These are phyloP conservation scores for Malania oleifera DNA, from an alignment of 164 flowering plant genomes.

Conservation along the genomic window DNA sequence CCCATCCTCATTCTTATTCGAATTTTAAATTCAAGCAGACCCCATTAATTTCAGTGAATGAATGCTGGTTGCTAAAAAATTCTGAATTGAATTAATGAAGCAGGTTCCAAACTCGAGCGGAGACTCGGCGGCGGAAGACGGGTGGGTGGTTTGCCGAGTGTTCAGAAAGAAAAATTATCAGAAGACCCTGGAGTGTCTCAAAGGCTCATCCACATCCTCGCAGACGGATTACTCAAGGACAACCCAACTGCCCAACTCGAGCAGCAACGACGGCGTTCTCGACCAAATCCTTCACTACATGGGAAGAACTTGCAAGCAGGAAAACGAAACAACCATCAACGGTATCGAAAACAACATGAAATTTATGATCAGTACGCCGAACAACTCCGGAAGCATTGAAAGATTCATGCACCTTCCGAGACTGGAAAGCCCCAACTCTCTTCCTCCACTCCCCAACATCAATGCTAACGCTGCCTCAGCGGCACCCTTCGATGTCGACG, in stretches of 20 bases:
- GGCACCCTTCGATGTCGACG: constrained; percentile 21
- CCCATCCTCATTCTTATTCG: background rate
- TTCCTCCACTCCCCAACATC: constrained; percentile 12
- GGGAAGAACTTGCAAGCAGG: constrained; percentile 62
- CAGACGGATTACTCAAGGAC: constrained; percentile 13
- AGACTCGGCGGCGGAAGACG: constrained; percentile 52
- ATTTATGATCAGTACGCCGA: constrained; percentile 6
- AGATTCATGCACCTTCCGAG: constrained; percentile 48
- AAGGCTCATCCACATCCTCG: constrained; percentile 20
- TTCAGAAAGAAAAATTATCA: constrained; percentile 83
- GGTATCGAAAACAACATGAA: constrained; percentile 12
- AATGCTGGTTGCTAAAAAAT: no score
- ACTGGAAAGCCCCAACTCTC: constrained; percentile 42
- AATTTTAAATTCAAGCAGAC: background rate
- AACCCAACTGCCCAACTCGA: constrained; percentile 24
- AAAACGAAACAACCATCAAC: constrained; percentile 19
- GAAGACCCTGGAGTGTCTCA: constrained; percentile 43
- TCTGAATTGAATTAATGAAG: no score
- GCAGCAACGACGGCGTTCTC: constrained; percentile 40
- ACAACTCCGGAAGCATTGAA: constrained; percentile 12
- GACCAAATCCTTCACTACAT: constrained; percentile 71
- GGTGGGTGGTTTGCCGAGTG: constrained; percentile 90
- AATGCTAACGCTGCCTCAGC: background rate
- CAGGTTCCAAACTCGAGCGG: constrained; percentile 21
- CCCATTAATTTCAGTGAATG: background rate